These are phyloP conservation scores for Rheum nobile DNA, from an alignment of 148 eudicot genomes.

Conservation along the genomic window DNA sequence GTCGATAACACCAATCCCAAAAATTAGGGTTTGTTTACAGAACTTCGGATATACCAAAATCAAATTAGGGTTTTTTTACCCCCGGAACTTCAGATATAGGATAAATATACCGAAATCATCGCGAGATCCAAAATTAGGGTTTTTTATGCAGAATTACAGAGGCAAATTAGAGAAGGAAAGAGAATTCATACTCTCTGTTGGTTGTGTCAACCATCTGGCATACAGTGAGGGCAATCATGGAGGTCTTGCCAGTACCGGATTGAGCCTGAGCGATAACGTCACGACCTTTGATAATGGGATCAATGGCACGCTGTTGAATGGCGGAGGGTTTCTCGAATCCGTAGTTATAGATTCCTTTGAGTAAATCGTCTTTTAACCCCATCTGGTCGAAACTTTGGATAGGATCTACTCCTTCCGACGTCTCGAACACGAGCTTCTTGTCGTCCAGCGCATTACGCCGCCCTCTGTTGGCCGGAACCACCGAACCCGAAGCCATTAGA, in stretches of 20 bases:
- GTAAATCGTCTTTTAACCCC: conserved; percentile 71
- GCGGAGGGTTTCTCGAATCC: conserved; percentile 95
- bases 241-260: conserved; percentile 87
- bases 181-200: conserved; percentile 45
- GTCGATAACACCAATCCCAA: not conserved
- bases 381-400: conserved; percentile 62
- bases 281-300: conserved; percentile 71
- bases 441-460: conserved; percentile 35
- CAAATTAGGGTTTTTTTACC: not conserved
- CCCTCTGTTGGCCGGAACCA: conserved; percentile 36
- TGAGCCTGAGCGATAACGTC: conserved; percentile 98
- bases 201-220: conserved; percentile 76
- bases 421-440: conserved; percentile 64
- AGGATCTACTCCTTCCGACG: conserved; percentile 62
- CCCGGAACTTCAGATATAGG: not conserved
- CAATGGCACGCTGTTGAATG: conserved; percentile 82
- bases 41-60: not conserved
- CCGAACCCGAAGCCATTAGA: conserved; percentile 29
- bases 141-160: not conserved
- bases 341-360: conserved; percentile 60
- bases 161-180: not conserved
- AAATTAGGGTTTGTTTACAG: not conserved
- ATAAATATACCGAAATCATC: not conserved
- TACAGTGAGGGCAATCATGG: conserved; percentile 88
- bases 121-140: not conserved